phyloP scores from a whole-genome alignment of 176 grass and related monocot species.

The Triticum turgidum region DNA sequence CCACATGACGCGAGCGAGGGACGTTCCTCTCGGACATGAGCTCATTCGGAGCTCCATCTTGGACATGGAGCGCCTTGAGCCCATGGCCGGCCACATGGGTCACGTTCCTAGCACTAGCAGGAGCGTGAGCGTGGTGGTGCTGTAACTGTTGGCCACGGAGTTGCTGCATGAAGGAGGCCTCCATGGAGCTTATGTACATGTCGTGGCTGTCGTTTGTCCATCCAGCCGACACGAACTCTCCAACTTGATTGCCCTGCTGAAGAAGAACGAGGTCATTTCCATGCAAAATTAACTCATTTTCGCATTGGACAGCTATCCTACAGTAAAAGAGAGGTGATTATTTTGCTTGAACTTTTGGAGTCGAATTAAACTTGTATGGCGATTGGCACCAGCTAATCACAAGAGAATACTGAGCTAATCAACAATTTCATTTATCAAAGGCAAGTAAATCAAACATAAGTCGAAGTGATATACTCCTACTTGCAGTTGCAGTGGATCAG shows the following conservation, averaged over 20 bases:
- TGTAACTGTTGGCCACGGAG: conserved; percentile 20
- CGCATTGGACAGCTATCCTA: neutral
- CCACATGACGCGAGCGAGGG: neutral
- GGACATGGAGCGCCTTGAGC: conserved; percentile 42
- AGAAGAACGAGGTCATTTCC: neutral
- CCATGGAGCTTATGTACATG: conserved; percentile 70
- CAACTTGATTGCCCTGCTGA: conserved; percentile 27
- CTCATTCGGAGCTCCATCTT: conserved; percentile 21
- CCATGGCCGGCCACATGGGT: neutral
- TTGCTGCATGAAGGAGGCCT: conserved; percentile 44
- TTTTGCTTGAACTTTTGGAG: too few relatives aligned
- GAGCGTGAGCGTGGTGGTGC: neutral
- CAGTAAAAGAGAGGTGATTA: neutral
- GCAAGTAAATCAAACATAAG: too few relatives aligned
- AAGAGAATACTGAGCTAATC: neutral
- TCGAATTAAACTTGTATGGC: too few relatives aligned
- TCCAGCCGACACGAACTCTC: conserved; percentile 34
- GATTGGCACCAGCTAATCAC: too few relatives aligned
- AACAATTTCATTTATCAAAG: neutral
- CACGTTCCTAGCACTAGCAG: neutral
- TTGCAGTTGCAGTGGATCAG: neutral
- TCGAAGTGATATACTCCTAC: neutral
- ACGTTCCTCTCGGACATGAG: conserved; percentile 33
- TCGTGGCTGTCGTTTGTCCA: conserved; percentile 68
- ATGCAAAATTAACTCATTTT: neutral